Evolutionary conservation across 139 green algal species (phyloP), one percentile per base, ranked within the genome.

Genomic region (Choricystis sp.): DNA sequence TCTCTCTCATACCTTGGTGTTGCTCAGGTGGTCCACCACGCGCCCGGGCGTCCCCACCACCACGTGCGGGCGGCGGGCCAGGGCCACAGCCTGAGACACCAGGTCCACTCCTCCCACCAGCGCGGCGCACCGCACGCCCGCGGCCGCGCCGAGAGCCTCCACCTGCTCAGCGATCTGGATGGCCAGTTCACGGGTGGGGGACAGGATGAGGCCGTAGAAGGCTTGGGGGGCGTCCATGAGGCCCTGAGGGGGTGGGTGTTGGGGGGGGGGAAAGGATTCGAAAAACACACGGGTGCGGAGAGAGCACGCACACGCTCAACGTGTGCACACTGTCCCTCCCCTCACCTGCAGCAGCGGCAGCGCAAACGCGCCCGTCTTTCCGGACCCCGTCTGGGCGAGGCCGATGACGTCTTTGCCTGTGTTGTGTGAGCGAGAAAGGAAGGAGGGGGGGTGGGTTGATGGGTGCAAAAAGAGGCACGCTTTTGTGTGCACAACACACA

Each of bases 161-260:
- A 98, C 93, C 75, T 97, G 90, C 76, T 99, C 93, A 3, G 83
- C 70, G 60, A 99, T 99, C 74, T 99, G 93, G 56, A 99, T 96
- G 57, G 93, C 93, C 63, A 99, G 82, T 79, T 99, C 93, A 20
- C 90, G 74, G 0, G 93, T 98, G 30, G 93, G 93, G 0, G 86
- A 94, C 29, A 99, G 77, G n/a, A 96, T 81, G 29, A 96, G 80
- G 20, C 87, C 86, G 74, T 90, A 98, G 19, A 95, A 74, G 30
- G 85, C 78, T 71, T 91, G 82, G 2, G 88, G 89, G 68, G 87
- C 90, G 66, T 95, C 85, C 66, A 98, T 73, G 19, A 98, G 79
- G 4, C 69, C 70, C 72, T 98, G 86, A 27, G 61, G 2, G 22
- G n/a, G 23, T 19, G 29, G 29, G 1, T 5, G 26, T 14, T n/a